Base-by-base conservation (phyloP, 768 basidiomycete genomes). In the Mycena epipterygia region DNA sequence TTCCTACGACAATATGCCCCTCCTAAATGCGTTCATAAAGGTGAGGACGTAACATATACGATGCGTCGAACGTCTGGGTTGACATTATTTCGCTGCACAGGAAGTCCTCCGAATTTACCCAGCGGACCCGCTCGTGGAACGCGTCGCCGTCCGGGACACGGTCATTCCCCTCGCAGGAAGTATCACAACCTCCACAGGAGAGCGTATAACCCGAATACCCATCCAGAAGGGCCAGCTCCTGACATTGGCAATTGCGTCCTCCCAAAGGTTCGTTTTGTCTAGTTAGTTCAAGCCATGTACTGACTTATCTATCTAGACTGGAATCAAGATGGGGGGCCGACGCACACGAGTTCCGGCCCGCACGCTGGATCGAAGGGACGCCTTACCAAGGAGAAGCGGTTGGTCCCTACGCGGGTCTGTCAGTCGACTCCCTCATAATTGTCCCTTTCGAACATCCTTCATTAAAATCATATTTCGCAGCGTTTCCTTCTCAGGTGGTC, bases 11-110 rank as follows among this genome's bases (percentile, higher is more conserved):
- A 41, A 9, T 25, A 51, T 73, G 55, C 46, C 64, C 0, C 46
- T 66, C 32, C 27, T 73, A 6, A 71, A 70, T 37, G 69, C 73
- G 17, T 69, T 70, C 25, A 60, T 73, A 58, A 73, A 73, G 29
- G 73, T 68, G n/a, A 12, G 3, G 57, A 5, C 3, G 0, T 5
- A n/a, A 29, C 27, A 19, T 16, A 39, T n/a, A n/a, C n/a, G n/a
- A n/a, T n/a, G n/a, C 37, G 8, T n/a, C n/a, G n/a, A n/a, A n/a
- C n/a, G n/a, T n/a, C n/a, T n/a, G n/a, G n/a, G n/a, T n/a, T n/a
- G n/a, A n/a, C n/a, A 12, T 11, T 8, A 12, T 51, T 8, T 60
- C 14, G 0, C 29, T 9, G 51, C 16, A 32, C 32, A 73, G 68
- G 72, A 73, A 51, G 58, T 37, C 0, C 68, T 73, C 25, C 23